Percentiles rank a stretch among this genome's conserved stretches.
Evolutionary conservation across 2,329 filamentous ascomycete species (phyloP).

Genomic region (Bimuria novae-zelandiae): DNA sequence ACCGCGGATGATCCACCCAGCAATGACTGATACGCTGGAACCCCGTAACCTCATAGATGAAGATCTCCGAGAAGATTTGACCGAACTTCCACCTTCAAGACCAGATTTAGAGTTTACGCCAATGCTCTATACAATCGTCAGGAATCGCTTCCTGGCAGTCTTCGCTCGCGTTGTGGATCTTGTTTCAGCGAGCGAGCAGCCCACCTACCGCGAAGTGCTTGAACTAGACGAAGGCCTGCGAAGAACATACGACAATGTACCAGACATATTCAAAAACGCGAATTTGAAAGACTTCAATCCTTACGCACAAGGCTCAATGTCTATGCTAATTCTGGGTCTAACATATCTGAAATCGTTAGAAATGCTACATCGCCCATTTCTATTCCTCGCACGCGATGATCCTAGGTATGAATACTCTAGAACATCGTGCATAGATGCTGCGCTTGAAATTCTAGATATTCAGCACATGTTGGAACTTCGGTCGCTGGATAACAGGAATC

Average conservation of each 20-base stretch:
- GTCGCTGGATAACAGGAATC: constrained; percentile 46
- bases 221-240: constrained; percentile 32
- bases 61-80: constrained; percentile 47
- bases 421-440: constrained; percentile 51
- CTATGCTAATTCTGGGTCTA: constrained; percentile 36
- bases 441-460: constrained; percentile 49
- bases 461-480: constrained; percentile 52
- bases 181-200: constrained; percentile 29
- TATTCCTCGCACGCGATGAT: constrained; percentile 43
- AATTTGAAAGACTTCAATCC: constrained; percentile 18
- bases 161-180: constrained; percentile 38
- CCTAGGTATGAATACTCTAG: constrained; percentile 48
- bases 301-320: constrained; percentile 25
- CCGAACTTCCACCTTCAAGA: constrained; percentile 34
- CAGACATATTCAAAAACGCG: constrained; percentile 21
- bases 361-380: constrained; percentile 45
- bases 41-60: constrained; percentile 49
- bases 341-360: constrained; percentile 40
- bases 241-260: constrained; percentile 27
- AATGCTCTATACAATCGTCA: constrained; percentile 31
- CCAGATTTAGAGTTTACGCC: constrained; percentile 34
- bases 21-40: constrained; percentile 45
- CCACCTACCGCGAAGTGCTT: constrained; percentile 35
- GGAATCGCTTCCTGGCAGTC: constrained; percentile 28
- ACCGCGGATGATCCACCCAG: constrained; percentile 44